These are phyloP conservation scores for Chlorociboria aeruginascens DNA, from an alignment of 495 filamentous ascomycete species.

Conservation along the genomic window DNA sequence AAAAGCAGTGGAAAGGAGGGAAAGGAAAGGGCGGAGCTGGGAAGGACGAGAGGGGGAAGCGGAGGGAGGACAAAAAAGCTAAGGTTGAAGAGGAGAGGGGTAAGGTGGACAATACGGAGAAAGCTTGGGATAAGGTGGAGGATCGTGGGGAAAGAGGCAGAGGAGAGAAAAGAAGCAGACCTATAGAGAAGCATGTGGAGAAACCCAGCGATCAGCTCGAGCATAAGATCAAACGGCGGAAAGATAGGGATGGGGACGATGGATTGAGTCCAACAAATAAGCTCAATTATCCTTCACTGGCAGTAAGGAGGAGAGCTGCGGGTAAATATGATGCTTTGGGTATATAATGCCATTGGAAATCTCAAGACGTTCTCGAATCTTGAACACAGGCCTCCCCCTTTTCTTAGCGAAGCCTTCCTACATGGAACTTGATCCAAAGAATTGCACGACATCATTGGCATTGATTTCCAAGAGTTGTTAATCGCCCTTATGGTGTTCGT, in stretches of 20 bases:
- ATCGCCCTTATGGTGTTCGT: background rate
- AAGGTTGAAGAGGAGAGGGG: background rate
- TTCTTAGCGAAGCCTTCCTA: background rate
- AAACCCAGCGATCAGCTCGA: background rate
- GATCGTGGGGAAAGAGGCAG: background rate
- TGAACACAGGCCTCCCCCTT: background rate
- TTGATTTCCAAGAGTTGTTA: background rate
- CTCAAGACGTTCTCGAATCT: background rate
- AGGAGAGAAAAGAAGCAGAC: background rate
- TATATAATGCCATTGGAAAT: background rate
- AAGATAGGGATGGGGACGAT: slow-evolving; percentile 1
- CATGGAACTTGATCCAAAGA: background rate
- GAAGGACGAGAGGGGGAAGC: background rate
- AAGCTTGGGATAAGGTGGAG: background rate
- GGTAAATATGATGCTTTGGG: slow-evolving; percentile 17
- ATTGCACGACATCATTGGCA: background rate
- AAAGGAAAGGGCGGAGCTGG: background rate
- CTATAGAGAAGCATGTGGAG: background rate
- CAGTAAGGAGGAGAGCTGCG: slow-evolving; percentile 7
- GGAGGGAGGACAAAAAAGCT: background rate
- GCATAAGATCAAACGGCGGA: background rate
- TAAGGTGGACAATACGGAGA: background rate
- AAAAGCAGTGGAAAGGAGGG: background rate
- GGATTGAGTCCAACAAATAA: slow-evolving; percentile 3
- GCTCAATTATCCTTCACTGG: slow-evolving; percentile 6